These are phyloP conservation scores for Phlyctochytrium bullatum DNA, from an alignment of 192 early-diverging fungal genomes.

Conservation along the genomic window DNA sequence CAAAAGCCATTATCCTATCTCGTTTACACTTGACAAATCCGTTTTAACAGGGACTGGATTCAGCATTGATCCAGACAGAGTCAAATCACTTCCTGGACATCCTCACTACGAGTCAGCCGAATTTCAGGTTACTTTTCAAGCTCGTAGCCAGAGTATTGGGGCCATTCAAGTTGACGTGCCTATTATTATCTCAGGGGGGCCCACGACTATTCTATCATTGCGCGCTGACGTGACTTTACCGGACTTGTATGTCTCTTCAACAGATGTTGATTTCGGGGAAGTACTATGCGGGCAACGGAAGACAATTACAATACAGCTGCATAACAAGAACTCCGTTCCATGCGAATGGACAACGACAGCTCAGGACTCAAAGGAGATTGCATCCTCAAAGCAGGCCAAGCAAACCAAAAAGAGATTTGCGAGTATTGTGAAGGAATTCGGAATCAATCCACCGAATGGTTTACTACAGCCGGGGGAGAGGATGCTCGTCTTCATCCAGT, in stretches of 20 bases:
- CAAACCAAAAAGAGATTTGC: conserved; percentile 21
- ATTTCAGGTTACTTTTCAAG: conserved; percentile 44
- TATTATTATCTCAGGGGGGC: conserved; percentile 47
- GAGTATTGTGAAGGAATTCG: conserved; percentile 41
- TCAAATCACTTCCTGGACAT: conserved; percentile 44
- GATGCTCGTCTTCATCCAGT: conserved; percentile 34
- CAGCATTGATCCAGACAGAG: conserved; percentile 53
- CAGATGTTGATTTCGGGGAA: conserved; percentile 53
- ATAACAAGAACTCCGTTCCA: conserved; percentile 44
- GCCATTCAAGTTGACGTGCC: conserved; percentile 37
- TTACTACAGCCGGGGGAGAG: conserved; percentile 46
- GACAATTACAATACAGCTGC: conserved; percentile 37
- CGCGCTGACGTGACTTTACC: conserved; percentile 52
- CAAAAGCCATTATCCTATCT: conserved; percentile 31
- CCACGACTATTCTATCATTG: conserved; percentile 39
- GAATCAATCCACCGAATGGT: conserved; percentile 42
- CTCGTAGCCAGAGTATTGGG: conserved; percentile 34
- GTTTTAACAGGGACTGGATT: conserved; percentile 44
- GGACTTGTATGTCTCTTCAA: conserved; percentile 35
- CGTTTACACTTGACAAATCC: conserved; percentile 40
- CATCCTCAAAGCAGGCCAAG: not conserved
- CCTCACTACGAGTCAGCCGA: conserved; percentile 40
- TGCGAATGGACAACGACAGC: conserved; percentile 48
- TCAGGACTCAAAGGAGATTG: not conserved
- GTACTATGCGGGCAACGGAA: conserved; percentile 51